Evolutionary conservation across 306 rosid genomes (phyloP).

Genomic region (Inga leiocalycina): DNA sequence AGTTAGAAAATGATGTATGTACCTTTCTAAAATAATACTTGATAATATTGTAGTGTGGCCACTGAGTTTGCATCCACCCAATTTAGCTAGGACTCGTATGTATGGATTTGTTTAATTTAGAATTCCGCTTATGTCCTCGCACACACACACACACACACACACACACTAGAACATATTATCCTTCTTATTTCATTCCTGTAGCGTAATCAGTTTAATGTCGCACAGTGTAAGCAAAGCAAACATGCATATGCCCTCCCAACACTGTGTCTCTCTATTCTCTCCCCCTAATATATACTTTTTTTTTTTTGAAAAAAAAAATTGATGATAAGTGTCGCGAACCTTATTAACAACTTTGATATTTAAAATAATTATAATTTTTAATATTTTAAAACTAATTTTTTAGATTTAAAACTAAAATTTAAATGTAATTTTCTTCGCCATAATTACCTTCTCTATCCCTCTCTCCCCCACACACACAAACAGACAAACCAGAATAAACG

Average conservation of each 20-base stretch:
- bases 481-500: neutral
- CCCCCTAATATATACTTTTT: neutral
- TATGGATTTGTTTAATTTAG: neutral
- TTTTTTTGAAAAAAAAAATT: neutral
- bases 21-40: no score
- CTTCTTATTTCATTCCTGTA: neutral
- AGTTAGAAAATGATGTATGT: neutral
- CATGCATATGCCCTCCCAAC: neutral
- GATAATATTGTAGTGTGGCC: no score
- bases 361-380: neutral
- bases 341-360: neutral
- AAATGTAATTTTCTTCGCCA: neutral
- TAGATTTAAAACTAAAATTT: neutral
- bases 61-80: neutral
- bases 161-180: neutral
- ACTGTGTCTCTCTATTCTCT: neutral
- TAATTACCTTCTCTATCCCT: neutral
- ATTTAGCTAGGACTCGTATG: neutral
- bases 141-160: neutral
- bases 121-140: neutral
- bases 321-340: neutral
- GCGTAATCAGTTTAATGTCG: slow-evolving; percentile 8
- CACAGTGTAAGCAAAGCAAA: slow-evolving; percentile 13
- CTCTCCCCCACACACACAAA: neutral
- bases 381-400: neutral